phyloP scores from a whole-genome alignment of 2,329 filamentous ascomycete species.

The Colletotrichum camelliae region DNA sequence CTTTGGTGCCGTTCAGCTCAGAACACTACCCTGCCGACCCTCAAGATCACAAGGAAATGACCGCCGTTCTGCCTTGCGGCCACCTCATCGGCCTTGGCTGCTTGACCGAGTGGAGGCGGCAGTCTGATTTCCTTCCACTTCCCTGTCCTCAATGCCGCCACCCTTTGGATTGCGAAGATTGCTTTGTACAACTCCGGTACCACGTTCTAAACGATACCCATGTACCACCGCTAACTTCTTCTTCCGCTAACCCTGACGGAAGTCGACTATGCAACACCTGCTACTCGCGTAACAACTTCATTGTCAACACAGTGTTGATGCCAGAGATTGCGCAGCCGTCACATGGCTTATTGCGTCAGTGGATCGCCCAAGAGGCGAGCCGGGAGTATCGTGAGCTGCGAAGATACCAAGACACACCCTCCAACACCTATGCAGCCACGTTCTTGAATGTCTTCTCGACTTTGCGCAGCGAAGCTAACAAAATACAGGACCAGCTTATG shows the following conservation, averaged over 20 bases:
- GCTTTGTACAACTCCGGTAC: not conserved
- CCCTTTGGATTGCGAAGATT: not conserved
- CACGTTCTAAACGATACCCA: not conserved
- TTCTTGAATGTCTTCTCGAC: not conserved
- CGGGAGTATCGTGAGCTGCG: not conserved
- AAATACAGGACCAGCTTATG: not conserved
- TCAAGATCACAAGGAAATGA: not conserved
- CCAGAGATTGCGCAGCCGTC: not conserved
- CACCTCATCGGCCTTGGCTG: not conserved
- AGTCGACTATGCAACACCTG: not conserved
- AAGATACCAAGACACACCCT: not conserved
- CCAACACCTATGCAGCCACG: not conserved
- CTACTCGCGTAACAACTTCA: not conserved
- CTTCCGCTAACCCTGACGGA: not conserved
- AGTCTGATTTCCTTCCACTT: not conserved
- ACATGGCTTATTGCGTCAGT: not conserved
- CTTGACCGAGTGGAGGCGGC: not conserved
- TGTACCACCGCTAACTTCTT: not conserved
- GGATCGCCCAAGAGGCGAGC: not conserved
- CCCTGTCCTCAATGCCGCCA: not conserved
- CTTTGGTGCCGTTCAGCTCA: not conserved
- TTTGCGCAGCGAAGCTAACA: not conserved
- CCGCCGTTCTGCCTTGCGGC: not conserved
- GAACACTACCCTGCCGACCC: not conserved
- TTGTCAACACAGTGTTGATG: not conserved